These are phyloP conservation scores for Proliferodiscus dingleyae DNA, from an alignment of 2,329 filamentous ascomycete genomes.

Conservation along the genomic window DNA sequence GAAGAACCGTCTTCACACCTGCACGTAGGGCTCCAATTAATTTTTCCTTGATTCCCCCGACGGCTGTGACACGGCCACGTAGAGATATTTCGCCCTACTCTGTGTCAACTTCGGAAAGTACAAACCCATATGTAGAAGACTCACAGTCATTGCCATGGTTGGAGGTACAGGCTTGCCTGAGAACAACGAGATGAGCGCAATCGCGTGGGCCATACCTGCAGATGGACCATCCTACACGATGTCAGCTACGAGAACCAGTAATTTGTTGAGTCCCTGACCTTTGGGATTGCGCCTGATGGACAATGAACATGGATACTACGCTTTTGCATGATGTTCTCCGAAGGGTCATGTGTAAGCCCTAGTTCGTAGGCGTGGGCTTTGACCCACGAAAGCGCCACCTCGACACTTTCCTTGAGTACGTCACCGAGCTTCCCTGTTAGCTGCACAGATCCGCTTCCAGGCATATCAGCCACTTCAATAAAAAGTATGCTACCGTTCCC, in stretches of 20 bases:
- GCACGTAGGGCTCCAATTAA: slow-evolving; percentile 89
- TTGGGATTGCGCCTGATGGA: slow-evolving; percentile 89
- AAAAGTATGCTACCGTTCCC: slow-evolving; percentile 95
- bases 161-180: slow-evolving; percentile 80
- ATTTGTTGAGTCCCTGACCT: slow-evolving; percentile 63
- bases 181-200: slow-evolving; percentile 89
- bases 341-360: slow-evolving; percentile 72
- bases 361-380: slow-evolving; percentile 93
- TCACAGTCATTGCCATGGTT: slow-evolving; percentile 88
- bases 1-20: slow-evolving; percentile 87
- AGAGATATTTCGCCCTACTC: slow-evolving; percentile 62
- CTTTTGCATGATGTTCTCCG: slow-evolving; percentile 92
- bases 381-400: slow-evolving; percentile 95
- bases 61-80: slow-evolving; percentile 83
- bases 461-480: slow-evolving; percentile 98
- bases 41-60: slow-evolving; percentile 98
- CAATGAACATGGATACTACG: slow-evolving; percentile 95
- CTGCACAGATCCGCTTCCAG: slow-evolving; percentile 84
- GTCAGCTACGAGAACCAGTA: slow-evolving; percentile 14
- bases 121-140: slow-evolving; percentile 27
- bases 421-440: slow-evolving; percentile 95
- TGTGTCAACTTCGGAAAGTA: slow-evolving; percentile 16
- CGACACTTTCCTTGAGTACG: slow-evolving; percentile 93
- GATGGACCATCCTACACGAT: slow-evolving; percentile 66
- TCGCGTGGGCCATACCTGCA: slow-evolving; percentile 89